Base-by-base conservation (phyloP, 129 eudicot genomes). In the Arctium lappa region DNA sequence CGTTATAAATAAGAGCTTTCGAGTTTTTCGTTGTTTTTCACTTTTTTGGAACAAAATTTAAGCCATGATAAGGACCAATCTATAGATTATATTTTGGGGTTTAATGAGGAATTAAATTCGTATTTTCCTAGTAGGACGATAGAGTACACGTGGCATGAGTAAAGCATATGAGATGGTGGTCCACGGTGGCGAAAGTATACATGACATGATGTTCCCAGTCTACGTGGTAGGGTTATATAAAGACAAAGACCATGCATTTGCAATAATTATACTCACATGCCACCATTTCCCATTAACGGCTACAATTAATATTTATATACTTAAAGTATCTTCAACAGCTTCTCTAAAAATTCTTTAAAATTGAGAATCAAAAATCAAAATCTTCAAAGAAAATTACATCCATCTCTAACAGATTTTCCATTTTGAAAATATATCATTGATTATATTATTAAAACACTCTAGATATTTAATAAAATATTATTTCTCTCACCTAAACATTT, bases 181-280 rank as follows among this genome's bases (percentile, higher is more conserved):
- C 86, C 86, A 76, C 63, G 86, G 73, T 83, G 82, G 82, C 78
- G n/a, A 83, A 53, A 48, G 46, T 11, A 10, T 44, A 69, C 48
- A 69, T 16, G 50, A 69, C 48, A 69, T 16, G 50, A 29, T 50
- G 76, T 38, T 70, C 42, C 68, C 70, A 83, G 44, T 53, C 82
- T 83, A 83, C 82, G 82, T 76, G 82, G 82, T 83, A 77, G 86
- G 86, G 82, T 69, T 83, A 83, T 71, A 62, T 29, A 69, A 69
- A 77, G 82, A 83, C 86, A 71, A 76, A 77, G 79, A 83, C 82
- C 82, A 53, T 70, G 78, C 82, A 83, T 71, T 83, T 65, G 66
- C 68, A 77, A 77, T 83, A 69, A 83, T 83, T 77, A 83, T 37
- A 30, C 73, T 78, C 86, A 83, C 86, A 83, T 83, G 86, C 82